These are phyloP conservation scores for Boletus pseudo-olivaceus DNA, from an alignment of 768 basidiomycete species.

Conservation along the genomic window DNA sequence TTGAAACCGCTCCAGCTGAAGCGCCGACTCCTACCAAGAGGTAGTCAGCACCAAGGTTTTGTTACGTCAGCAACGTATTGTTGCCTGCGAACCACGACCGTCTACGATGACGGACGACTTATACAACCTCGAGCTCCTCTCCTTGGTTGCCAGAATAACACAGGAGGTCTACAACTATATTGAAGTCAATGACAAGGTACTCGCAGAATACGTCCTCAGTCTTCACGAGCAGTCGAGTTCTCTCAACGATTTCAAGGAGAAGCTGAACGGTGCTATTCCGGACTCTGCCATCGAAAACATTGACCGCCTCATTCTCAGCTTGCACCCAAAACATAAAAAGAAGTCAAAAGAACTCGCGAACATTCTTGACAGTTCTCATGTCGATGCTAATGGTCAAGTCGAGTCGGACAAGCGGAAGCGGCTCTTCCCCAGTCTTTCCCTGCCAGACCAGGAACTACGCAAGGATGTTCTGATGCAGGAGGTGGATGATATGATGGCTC, in stretches of 20 bases:
- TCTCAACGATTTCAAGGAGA: conserved; percentile 74
- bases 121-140: conserved; percentile 90
- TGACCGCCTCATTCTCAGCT: conserved; percentile 88
- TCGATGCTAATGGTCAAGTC: conserved; percentile 28
- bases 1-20: too few relatives aligned
- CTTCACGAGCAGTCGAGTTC: conserved; percentile 84
- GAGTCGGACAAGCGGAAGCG: conserved; percentile 79
- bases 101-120: conserved; percentile 70
- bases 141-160: conserved; percentile 85
- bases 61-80: conserved; percentile 21
- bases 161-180: conserved; percentile 91
- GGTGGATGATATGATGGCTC: conserved; percentile 84
- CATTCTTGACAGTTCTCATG: conserved; percentile 34
- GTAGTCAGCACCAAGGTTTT: not conserved
- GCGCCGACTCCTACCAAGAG: not conserved
- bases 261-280: conserved; percentile 78
- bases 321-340: conserved; percentile 97
- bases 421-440: conserved; percentile 85
- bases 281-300: conserved; percentile 90
- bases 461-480: conserved; percentile 87
- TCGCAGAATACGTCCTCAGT: conserved; percentile 92
- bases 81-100: conserved; percentile 6
- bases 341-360: conserved; percentile 38
- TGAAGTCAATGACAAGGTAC: conserved; percentile 82
- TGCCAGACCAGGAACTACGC: conserved; percentile 64